A percentile compares a stretch with the other conserved stretches of the same genome.
These are phyloP conservation scores for Tuber calosporum DNA, from an alignment of 495 filamentous ascomycete genomes.

Conservation along the genomic window DNA sequence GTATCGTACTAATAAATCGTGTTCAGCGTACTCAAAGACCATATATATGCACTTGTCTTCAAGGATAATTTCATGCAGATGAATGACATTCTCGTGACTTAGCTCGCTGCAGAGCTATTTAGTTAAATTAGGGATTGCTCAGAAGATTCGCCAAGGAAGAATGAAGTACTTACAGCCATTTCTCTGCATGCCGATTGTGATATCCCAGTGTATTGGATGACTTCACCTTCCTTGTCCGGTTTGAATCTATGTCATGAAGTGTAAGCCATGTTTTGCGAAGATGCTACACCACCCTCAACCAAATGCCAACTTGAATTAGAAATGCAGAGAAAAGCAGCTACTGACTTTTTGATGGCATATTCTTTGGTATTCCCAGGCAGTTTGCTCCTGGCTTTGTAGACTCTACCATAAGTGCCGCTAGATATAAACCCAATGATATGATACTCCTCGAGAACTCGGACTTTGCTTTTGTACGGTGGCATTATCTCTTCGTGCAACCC, in stretches of 20 bases:
- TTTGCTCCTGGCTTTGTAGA: constrained; percentile 87
- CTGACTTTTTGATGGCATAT: constrained; percentile 87
- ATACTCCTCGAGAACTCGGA: constrained; percentile 82
- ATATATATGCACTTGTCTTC: constrained; percentile 99
- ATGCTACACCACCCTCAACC: neutral
- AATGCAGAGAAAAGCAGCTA: constrained; percentile 11
- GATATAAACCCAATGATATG: constrained; percentile 96
- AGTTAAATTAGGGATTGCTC: constrained; percentile 8
- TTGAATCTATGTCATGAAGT: constrained; percentile 63
- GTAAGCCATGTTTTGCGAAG: neutral
- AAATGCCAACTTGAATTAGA: neutral
- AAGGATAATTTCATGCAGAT: constrained; percentile 88
- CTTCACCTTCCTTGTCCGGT: constrained; percentile 95
- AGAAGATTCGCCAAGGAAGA: neutral
- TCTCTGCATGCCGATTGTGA: constrained; percentile 95
- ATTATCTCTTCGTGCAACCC: constrained; percentile 32
- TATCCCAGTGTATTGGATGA: constrained; percentile 89
- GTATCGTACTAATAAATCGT: constrained; percentile 61
- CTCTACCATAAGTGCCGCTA: constrained; percentile 95
- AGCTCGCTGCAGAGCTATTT: constrained; percentile 77
- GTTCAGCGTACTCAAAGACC: constrained; percentile 98
- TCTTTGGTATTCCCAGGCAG: constrained; percentile 63
- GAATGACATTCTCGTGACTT: constrained; percentile 80
- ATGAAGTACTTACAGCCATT: constrained; percentile 58
- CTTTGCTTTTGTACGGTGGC: constrained; percentile 69